Base-by-base conservation (phyloP, 495 filamentous ascomycete species). In the Chlorociboria aeruginascens region DNA sequence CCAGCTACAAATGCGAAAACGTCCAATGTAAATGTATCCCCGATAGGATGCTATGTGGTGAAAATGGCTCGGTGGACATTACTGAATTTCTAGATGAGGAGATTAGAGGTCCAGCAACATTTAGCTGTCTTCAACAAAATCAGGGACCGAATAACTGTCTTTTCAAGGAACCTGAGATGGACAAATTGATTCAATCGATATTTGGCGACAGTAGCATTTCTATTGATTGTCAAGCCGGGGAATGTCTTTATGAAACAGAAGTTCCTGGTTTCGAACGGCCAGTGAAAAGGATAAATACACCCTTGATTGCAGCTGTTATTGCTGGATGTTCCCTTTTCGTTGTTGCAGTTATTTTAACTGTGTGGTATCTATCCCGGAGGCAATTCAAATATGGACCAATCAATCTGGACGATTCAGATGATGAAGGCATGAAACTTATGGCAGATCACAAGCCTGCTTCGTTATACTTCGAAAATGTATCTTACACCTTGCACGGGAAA, bases 221-320 rank as follows among this genome's bases (percentile, higher is more conserved):
- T 34, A 65, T 98, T 40, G 71, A 79, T 33, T 98, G 92, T 61
- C 66, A 81, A 51, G 73, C 89, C 14, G 92, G 92, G 47, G 92
- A 98, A 63, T 98, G 92, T 70, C 68, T 98, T 28, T 85, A 95
- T 64, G 76, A 79, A 51, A 93, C 89, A 8, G 86, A 96, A 49
- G 82, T 95, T 14, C 92, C 92, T 9, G 93, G 92, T 28, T 97
- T 92, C 60, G 67, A 83, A 45, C 77, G 87, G 35, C 85, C 89
- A 3, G 70, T 97, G 43, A 96, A 96, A 66, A 80, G 83, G 58
- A 97, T 98, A 68, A 98, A 98, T 62, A 98, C 89, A 0, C 92
- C 93, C 9, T 70, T 98, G 39, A 97, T 98, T 57, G 92, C 92
- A 14, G 82, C 86, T 32, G 86, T 93, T 43, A 97, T 98, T 60